Evolutionary conservation across 345 rosid species (phyloP), one percentile per base, ranked within the genome.

Genomic region (Euphorbia lathyris): DNA sequence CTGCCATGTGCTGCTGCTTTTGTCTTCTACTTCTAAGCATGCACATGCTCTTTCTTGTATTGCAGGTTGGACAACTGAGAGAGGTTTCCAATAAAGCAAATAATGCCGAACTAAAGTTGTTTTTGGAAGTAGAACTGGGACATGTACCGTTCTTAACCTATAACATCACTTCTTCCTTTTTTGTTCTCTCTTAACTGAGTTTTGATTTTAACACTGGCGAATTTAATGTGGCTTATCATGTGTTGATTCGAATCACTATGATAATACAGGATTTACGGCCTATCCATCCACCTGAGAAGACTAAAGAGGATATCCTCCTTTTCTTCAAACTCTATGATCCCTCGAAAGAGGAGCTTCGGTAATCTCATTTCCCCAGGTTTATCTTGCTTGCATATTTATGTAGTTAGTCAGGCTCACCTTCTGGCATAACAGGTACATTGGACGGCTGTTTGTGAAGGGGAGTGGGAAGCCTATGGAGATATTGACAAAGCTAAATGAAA

Each of bases 321-420:
- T 92, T 92, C 81, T 89, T 96, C 70, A 96, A 96, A 84, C 90
- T 90, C 51, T 96, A 90, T 83, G 92, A 90, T 69, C 96, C 97
- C n/a, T 83, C 70, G 74, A 92, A 83, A 69, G 87, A 83, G 67
- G 90, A 89, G 77, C 77, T 96, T 62, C 86, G 99, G 99, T 92
- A 68, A 68, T 68, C 17, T 30, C 26, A 29, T 27, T 22, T 53
- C 13, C 9, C 56, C 16, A 14, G 29, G 38, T 34, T 68, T 51
- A 13, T 56, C 32, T 32, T 61, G n/a, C 52, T 60, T 69, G 27
- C 32, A 8, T 19, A 22, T 34, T 53, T 34, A 20, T 30, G 29
- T 45, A 0, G 20, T 42, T 27, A 22, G 50, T 53, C 14, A 29
- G 12, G 59, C 57, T 53, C 12, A 74, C 34, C 34, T 70, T 77